A percentile compares a stretch with the other conserved stretches of the same genome.
Evolutionary conservation across 202 grass and related monocot species (phyloP).

Genomic region (Schoenoplectus triqueter): DNA sequence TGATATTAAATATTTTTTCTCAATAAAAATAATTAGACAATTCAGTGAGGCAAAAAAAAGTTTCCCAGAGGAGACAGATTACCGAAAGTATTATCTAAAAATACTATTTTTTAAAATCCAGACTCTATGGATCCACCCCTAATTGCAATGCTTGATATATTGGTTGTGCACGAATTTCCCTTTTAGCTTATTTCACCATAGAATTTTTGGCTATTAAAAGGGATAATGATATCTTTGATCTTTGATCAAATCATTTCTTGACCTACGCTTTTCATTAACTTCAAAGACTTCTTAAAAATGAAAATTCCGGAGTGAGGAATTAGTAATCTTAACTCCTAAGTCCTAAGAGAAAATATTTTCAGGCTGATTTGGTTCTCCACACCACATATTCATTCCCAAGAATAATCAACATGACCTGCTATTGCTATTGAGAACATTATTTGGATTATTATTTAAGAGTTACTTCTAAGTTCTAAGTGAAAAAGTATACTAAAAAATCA

Average conservation of each 20-base stretch:
- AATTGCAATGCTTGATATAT: not conserved
- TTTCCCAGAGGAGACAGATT: no score
- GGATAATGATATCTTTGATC: not conserved
- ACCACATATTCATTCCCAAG: not conserved
- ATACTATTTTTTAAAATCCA: no score
- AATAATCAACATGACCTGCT: not conserved
- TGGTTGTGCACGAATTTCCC: not conserved
- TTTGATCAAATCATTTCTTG: not conserved
- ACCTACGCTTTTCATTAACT: not conserved
- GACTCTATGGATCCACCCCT: no score
- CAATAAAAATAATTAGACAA: no score
- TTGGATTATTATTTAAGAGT: not conserved
- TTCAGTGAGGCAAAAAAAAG: no score
- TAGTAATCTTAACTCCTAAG: not conserved
- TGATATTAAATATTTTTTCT: no score
- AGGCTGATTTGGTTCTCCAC: not conserved
- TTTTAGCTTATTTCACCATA: not conserved
- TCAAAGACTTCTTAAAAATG: not conserved
- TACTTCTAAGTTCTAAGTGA: not conserved
- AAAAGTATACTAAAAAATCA: not conserved
- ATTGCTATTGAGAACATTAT: not conserved
- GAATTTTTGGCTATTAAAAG: not conserved
- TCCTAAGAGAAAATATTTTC: not conserved
- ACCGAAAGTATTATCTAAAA: no score
- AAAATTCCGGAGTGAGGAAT: not conserved